Base-by-base conservation (phyloP, 2,329 filamentous ascomycete species). In the Nemania sp. region DNA sequence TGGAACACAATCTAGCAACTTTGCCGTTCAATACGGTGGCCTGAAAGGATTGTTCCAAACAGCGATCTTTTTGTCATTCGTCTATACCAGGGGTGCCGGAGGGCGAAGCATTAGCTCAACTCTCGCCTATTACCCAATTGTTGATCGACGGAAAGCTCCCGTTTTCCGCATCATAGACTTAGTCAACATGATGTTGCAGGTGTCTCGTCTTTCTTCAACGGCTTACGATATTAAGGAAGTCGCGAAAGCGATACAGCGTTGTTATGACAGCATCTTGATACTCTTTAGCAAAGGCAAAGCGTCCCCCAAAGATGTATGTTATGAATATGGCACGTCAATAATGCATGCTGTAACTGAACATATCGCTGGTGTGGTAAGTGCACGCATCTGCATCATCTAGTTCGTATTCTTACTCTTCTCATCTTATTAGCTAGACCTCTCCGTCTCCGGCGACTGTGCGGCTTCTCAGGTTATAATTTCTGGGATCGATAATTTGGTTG, bases 111-210 rank as follows among this genome's bases (percentile, higher is more conserved):
- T 65, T 32, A 17, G 52, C 5, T 52, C 57, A 15, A 32, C 4
- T 18, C 62, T 65, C 9, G 29, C 54, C 3, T 64, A 65, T 20
- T 64, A 64, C 13, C 61, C 61, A 9, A 40, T 48, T 11, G 52
- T 65, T 7, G 39, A 62, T 7, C 9, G 13, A 20, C 1, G 7
- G 0, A 55, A 35, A 17, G 50, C 55, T 20, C 59, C 59, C 17
- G 55, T 50, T 10, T 62, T 62, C n/a, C 49, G 43, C n/a, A 21
- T 62, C 3, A 21, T 58, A 7, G 1, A 5, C 2, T 40, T 50
- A 34, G 17, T 20, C 10, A 11, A 5, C 13, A 7, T 7, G 7
- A 35, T 35, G 13, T 35, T 35, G 34, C 34, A 35, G 34, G 7
- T 35, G 34, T 35, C 13, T 17, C n/a, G 39, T n/a, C n/a, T n/a